Evolutionary conservation across 2,329 filamentous ascomycete species (phyloP).

Genomic region (Cordyceps fumosorosea): DNA sequence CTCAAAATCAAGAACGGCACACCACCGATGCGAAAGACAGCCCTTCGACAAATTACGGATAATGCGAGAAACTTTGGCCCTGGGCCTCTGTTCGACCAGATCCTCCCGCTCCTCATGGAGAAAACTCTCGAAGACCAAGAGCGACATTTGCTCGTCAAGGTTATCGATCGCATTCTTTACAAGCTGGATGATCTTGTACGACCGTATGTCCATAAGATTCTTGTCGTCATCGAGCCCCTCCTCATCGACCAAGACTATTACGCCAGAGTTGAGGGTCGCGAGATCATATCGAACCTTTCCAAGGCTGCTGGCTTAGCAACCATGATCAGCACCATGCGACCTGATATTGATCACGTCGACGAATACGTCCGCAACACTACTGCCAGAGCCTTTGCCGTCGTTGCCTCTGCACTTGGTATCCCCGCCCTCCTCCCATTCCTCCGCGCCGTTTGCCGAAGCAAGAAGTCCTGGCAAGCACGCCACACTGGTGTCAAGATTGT

Average conservation of each 20-base stretch:
- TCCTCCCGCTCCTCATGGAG: conserved; percentile 94
- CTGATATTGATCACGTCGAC: conserved; percentile 96
- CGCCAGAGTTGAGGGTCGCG: conserved; percentile 91
- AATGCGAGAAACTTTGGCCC: conserved; percentile 96
- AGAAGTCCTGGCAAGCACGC: conserved; percentile 97
- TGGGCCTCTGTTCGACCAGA: conserved; percentile 92
- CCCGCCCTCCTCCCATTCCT: conserved; percentile 92
- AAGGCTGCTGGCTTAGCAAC: conserved; percentile 95
- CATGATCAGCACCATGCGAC: conserved; percentile 99
- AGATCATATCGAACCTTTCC: conserved; percentile 96
- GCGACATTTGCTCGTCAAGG: conserved; percentile 95
- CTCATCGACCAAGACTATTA: conserved; percentile 99
- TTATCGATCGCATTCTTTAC: conserved; percentile 96
- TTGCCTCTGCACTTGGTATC: conserved; percentile 92
- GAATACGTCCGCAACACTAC: conserved; percentile 99
- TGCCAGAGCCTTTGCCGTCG: conserved; percentile 91
- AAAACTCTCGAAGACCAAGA: conserved; percentile 97
- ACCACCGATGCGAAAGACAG: conserved; percentile 97
- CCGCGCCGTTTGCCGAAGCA: conserved; percentile 90
- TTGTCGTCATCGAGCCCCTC: conserved; percentile 97
- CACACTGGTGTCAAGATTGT: conserved; percentile 99
- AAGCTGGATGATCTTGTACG: conserved; percentile 95
- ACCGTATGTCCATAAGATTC: conserved; percentile 95
- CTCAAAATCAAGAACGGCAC: conserved; percentile 99
- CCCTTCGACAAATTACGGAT: conserved; percentile 91